Percentiles rank a stretch among this genome's conserved stretches.
Conservation (phyloP, 495 filamentous ascomycete species). For the Halenospora varia region DNA sequence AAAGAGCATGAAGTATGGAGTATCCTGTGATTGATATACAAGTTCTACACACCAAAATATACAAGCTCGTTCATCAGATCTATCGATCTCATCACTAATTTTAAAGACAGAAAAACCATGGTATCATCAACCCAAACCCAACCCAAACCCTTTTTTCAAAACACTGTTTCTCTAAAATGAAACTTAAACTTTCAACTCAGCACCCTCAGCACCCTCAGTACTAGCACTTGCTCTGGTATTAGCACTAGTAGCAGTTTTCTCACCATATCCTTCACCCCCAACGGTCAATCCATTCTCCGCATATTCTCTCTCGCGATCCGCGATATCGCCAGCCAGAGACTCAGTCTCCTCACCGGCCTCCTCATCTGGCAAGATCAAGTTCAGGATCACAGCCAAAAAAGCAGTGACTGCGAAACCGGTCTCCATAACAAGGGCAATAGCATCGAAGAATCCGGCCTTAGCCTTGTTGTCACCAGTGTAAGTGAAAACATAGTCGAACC, state of each 20-base stretch:
- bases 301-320: conserved; percentile 7
- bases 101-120: too few species aligned
- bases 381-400: conserved; percentile 66
- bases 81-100: too few species aligned
- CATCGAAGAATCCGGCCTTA: conserved; percentile 75
- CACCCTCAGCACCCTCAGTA: background rate
- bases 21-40: too few species aligned
- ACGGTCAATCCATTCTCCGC: background rate
- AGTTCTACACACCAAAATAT: too few species aligned
- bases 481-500: conserved; percentile 75
- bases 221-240: background rate
- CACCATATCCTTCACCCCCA: background rate
- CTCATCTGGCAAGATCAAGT: conserved; percentile 70
- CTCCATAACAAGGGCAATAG: conserved; percentile 75
- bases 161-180: too few species aligned
- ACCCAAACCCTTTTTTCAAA: too few species aligned
- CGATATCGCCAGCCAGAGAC: conserved; percentile 38
- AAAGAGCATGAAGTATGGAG: too few species aligned
- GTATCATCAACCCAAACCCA: too few species aligned
- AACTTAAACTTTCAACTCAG: background rate
- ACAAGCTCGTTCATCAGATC: too few species aligned
- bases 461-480: conserved; percentile 62
- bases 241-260: background rate
- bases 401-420: conserved; percentile 75
- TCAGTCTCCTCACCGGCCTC: conserved; percentile 41